Percentiles rank a stretch among this genome's conserved stretches.
phyloP scores from a whole-genome alignment of 192 early-diverging fungal genomes.

The Coemansia sp. region DNA sequence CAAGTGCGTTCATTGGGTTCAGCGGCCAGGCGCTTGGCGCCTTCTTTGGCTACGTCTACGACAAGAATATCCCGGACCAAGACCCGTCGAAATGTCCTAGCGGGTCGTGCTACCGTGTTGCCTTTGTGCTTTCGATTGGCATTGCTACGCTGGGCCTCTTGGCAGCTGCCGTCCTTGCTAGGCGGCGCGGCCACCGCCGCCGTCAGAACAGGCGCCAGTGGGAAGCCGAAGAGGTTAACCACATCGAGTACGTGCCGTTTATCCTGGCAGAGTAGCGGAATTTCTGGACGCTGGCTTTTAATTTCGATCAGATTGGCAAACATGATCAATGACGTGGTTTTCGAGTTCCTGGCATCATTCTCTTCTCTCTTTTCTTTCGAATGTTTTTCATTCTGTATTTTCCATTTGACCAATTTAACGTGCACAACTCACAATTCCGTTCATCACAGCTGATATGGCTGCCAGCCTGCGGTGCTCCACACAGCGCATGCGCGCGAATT shows the following conservation, averaged over 20 bases:
- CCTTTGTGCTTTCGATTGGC: slow-evolving; percentile 37
- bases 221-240: slow-evolving; percentile 51
- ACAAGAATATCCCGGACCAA: slow-evolving; percentile 54
- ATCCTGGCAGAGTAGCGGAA: slow-evolving; percentile 39
- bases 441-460: not conserved
- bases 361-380: not conserved
- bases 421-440: not conserved
- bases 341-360: too few relatives aligned
- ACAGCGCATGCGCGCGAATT: slow-evolving; percentile 6
- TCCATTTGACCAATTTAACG: not conserved
- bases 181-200: slow-evolving; percentile 31
- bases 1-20: slow-evolving; percentile 57
- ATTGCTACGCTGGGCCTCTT: slow-evolving; percentile 23
- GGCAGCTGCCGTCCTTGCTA: slow-evolving; percentile 27
- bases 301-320: too few relatives aligned
- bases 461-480: not conserved
- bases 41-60: slow-evolving; percentile 64
- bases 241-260: slow-evolving; percentile 47
- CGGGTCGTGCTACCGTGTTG: slow-evolving; percentile 45
- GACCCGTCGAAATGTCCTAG: slow-evolving; percentile 47
- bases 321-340: too few relatives aligned
- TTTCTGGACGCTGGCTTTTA: not conserved
- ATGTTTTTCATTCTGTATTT: not conserved
- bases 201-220: slow-evolving; percentile 47
- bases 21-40: slow-evolving; percentile 65